Evolutionary conservation across 2,329 filamentous ascomycete species (phyloP), one percentile per base, ranked within the genome.

Genomic region (Penicillium sp.): DNA sequence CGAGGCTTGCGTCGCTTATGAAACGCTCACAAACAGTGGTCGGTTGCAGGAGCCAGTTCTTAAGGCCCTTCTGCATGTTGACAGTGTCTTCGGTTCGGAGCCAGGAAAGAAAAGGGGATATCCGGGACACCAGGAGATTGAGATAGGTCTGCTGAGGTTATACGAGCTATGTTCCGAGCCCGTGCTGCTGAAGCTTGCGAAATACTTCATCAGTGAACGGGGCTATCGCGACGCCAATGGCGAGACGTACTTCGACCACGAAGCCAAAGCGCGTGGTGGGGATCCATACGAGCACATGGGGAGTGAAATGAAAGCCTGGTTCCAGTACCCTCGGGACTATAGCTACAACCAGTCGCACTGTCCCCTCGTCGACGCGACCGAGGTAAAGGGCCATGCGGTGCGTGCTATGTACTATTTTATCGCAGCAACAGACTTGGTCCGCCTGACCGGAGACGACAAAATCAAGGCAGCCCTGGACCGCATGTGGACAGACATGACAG

Each of bases 371-470:
- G 57, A 52, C 13, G 8, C 31, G 15, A 47, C 53, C 19, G 41
- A 69, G 0, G 79, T 88, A 49, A 83, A 88, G 66, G 87, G 86
- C 0, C 86, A 89, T 64, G 80, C 84, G 0, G 86, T 89, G 3
- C 78, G 87, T 31, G 85, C 84, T 0, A 83, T 87, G 79, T 89
- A 89, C 68, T 79, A 89, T 1, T 77, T 87, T 7, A 87, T 84
- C 3, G 85, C 83, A 0, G 84, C 84, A 0, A 83, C 87, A 0
- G 86, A 89, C 67, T 71, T 88, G 5, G 69, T 84, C 0, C 79
- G 77, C 61, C 70, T 5, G 61, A 66, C 17, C 60, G 72, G 50
- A 68, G 69, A 17, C 57, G 64, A 6, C 65, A 70, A 60, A 53
- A 41, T 68, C 11, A 67, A 73, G 30, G 68, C 71, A 0, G 76